A percentile compares a stretch with the other conserved stretches of the same genome.
Evolutionary conservation across 2,329 filamentous ascomycete species (phyloP).

Genomic region (Aspergillus sp.): DNA sequence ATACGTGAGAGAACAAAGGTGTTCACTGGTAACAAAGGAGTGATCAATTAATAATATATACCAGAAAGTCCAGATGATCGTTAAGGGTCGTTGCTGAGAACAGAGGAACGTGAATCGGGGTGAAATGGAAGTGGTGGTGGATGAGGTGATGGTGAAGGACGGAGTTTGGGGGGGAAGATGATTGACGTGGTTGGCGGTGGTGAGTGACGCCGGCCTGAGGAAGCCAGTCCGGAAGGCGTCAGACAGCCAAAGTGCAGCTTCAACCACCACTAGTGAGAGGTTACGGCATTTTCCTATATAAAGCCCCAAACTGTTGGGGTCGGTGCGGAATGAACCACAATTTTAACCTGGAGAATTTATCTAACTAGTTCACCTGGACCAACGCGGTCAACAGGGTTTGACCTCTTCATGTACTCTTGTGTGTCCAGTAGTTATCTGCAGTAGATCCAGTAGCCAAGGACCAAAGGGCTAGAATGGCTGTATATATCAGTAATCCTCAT

Average conservation of each 20-base stretch:
- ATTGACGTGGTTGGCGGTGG: slow-evolving; percentile 32
- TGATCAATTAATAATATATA: neutral
- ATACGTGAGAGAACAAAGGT: neutral
- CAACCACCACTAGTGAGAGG: neutral
- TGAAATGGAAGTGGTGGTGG: slow-evolving; percentile 11
- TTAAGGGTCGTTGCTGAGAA: slow-evolving; percentile 1
- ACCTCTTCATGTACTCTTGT: too few species aligned
- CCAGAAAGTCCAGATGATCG: slow-evolving; percentile 6
- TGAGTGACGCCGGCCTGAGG: slow-evolving; percentile 31
- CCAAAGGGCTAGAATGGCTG: too few species aligned
- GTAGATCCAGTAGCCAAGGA: too few species aligned
- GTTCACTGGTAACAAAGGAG: slow-evolving; percentile 4
- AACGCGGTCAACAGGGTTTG: too few species aligned
- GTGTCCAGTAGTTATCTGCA: too few species aligned
- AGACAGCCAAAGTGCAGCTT: slow-evolving; percentile 37
- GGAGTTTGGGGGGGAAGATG: slow-evolving; percentile 20
- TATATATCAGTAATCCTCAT: too few species aligned
- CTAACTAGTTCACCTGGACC: too few species aligned
- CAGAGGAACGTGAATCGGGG: neutral
- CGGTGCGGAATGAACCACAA: too few species aligned
- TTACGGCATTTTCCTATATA: too few species aligned
- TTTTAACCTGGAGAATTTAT: too few species aligned
- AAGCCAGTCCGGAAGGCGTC: slow-evolving; percentile 36
- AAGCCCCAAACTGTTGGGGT: too few species aligned
- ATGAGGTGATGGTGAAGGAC: slow-evolving; percentile 16